Evolutionary conservation across 257 asterid genomes (phyloP), one percentile per base, ranked within the genome.

Genomic region (Scutellaria baicalensis): DNA sequence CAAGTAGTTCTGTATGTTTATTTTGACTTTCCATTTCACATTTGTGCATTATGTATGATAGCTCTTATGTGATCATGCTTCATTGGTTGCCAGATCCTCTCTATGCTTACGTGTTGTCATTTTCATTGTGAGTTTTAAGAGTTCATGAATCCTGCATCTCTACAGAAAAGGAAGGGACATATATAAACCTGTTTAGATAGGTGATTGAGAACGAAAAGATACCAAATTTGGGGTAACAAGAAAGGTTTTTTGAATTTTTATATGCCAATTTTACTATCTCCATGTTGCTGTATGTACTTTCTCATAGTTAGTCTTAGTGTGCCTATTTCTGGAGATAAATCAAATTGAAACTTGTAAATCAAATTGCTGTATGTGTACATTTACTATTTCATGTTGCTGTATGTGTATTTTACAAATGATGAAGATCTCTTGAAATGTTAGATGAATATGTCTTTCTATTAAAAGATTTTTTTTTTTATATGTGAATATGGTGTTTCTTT

Each of bases 1-100:
- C 2, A 3, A 6, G 6, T 71, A 17, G 0, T 3, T 9, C 69
- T 86, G 76, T 71, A 61, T 50, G 76, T 40, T 36, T 21, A 36
- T 20, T 44, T 45, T n/a, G 35, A 49, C 20, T 31, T n/a, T 54
- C 38, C 62, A 59, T 70, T 18, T 59, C 55, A 35, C 12, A 7
- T n/a, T 36, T 35, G 12, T 33, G 62, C 67, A 8, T 23, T 57
- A 38, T 55, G 5, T 55, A 10, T 68, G 27, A 44, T 21, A 68
- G 3, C 17, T 54, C 58, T 20, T 36, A 40, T 50, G 16, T 6
- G 12, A 17, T 35, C 39, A 69, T 57, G 66, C 35, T 23, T 23
- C 40, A 54, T 68, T 51, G 51, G 43, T 45, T 69, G 64, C 63
- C 51, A 14, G 66, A 20, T 54, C 16, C 16, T 40, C 3, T 49